Percentiles rank a stretch among this genome's conserved stretches.
phyloP scores from a whole-genome alignment of 2,329 filamentous ascomycete genomes.

The Amylocarpus encephaloides region DNA sequence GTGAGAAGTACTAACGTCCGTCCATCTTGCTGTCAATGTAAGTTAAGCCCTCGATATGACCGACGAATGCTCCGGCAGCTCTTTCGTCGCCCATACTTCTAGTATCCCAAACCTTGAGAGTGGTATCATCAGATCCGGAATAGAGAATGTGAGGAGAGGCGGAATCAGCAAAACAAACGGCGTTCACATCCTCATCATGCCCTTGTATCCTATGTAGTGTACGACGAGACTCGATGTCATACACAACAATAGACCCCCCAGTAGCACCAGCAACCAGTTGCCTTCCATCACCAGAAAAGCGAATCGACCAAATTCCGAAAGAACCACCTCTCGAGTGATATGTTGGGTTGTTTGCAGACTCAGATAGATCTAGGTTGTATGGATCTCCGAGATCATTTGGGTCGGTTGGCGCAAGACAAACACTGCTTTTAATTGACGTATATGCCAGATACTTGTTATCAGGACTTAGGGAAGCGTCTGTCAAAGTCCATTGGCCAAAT shows the following conservation, averaged over 20 bases:
- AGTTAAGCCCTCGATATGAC: constrained; percentile 60
- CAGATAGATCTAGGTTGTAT: constrained; percentile 67
- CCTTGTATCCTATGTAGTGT: constrained; percentile 58
- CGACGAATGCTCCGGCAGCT: constrained; percentile 59
- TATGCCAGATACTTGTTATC: constrained; percentile 92
- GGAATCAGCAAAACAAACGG: constrained; percentile 89
- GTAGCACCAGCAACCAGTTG: constrained; percentile 88
- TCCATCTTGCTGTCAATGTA: constrained; percentile 67
- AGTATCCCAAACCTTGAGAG: constrained; percentile 93
- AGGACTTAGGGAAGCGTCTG: constrained; percentile 83
- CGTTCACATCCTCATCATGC: constrained; percentile 87
- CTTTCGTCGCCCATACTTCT: constrained; percentile 83
- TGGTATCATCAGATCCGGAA: constrained; percentile 90
- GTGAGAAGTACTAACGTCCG: constrained; percentile 38
- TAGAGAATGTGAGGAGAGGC: constrained; percentile 89
- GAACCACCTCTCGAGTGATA: constrained; percentile 25
- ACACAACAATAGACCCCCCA: constrained; percentile 73
- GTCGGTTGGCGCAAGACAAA: constrained; percentile 83
- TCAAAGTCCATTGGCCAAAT: constrained; percentile 90
- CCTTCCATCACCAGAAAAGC: constrained; percentile 86
- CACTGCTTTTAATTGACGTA: constrained; percentile 76
- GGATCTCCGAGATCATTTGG: constrained; percentile 76
- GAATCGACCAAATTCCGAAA: constrained; percentile 77
- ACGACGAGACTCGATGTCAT: constrained; percentile 78
- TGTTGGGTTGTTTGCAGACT: constrained; percentile 21